These are phyloP conservation scores for Anethum foeniculum DNA, from an alignment of 140 eudicot genomes.

Conservation along the genomic window DNA sequence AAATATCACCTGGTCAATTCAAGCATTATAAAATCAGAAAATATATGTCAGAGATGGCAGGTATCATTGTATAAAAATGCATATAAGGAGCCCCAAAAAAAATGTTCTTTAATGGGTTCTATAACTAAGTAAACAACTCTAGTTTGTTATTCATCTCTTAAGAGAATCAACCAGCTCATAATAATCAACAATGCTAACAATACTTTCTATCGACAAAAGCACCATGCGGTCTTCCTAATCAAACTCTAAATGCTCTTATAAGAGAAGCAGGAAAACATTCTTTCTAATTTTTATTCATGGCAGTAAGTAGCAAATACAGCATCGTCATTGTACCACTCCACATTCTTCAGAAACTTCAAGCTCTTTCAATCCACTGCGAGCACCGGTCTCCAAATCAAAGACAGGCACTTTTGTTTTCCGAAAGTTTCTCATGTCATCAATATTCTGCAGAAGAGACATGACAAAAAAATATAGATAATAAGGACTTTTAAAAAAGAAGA, in stretches of 20 bases:
- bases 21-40: conserved; percentile 6
- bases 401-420: conserved; percentile 77
- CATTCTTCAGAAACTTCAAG: conserved; percentile 94
- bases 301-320: neutral
- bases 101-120: neutral
- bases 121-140: neutral
- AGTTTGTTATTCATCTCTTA: neutral
- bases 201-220: neutral
- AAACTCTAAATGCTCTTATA: neutral
- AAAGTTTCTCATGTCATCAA: conserved; percentile 62
- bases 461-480: neutral
- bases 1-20: conserved; percentile 57
- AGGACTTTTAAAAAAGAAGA: neutral
- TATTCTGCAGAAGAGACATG: conserved; percentile 48
- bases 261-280: neutral
- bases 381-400: conserved; percentile 81
- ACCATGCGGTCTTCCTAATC: neutral
- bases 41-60: neutral
- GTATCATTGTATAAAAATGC: neutral
- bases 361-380: conserved; percentile 81
- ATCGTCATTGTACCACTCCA: conserved; percentile 57
- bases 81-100: neutral
- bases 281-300: neutral
- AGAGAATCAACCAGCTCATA: conserved; percentile 2
- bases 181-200: neutral